phyloP scores from a whole-genome alignment of 345 rosid genomes.

The Arabis alpina region DNA sequence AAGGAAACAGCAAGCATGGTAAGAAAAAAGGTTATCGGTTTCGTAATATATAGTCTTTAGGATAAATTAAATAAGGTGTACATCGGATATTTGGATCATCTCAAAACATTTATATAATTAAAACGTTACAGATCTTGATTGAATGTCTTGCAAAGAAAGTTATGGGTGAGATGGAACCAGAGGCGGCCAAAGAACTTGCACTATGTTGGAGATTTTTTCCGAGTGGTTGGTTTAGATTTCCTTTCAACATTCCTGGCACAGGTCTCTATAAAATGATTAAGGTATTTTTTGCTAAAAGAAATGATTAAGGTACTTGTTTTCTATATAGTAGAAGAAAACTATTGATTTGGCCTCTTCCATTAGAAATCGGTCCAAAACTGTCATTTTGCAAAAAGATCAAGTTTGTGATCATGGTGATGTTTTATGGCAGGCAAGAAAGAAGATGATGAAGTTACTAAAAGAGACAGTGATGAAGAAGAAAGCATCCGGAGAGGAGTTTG shows the following conservation, averaged over 20 bases:
- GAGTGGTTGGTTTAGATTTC: conserved; percentile 19
- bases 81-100: not conserved
- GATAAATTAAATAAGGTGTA: not conserved
- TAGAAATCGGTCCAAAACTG: not conserved
- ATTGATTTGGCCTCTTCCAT: too few species aligned
- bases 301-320: conserved; percentile 10
- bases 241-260: conserved; percentile 10
- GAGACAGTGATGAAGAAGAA: conserved; percentile 7
- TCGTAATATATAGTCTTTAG: not conserved
- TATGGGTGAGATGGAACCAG: conserved; percentile 25
- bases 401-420: not conserved
- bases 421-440: conserved; percentile 13
- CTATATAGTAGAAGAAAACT: not conserved
- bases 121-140: conserved; percentile 19
- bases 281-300: too few species aligned
- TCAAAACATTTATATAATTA: not conserved
- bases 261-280: conserved; percentile 8
- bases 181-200: conserved; percentile 24
- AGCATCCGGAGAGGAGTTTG: conserved; percentile 14
- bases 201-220: conserved; percentile 30
- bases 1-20: conserved; percentile 29
- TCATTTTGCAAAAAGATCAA: not conserved
- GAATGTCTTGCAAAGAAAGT: conserved; percentile 28
- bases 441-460: conserved; percentile 24
- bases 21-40: not conserved